phyloP scores from a whole-genome alignment of 768 basidiomycete genomes.

The Gelatoporia subvermispora region DNA sequence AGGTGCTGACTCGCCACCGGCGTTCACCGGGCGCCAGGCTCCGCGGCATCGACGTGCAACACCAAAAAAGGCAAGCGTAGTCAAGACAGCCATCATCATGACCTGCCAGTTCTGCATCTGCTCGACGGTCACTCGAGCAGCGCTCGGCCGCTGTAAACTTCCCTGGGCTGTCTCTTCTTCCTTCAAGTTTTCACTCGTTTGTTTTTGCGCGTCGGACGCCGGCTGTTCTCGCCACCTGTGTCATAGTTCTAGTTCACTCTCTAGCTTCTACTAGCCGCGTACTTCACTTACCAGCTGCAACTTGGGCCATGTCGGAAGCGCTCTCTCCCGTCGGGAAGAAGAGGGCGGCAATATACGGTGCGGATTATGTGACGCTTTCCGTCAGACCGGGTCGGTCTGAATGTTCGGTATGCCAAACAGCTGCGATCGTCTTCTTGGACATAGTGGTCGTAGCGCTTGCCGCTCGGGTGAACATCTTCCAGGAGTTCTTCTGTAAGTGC shows the following conservation, averaged over 20 bases:
- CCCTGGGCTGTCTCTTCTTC: background rate
- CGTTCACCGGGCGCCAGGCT: too few species aligned
- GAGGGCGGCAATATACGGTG: conserved; percentile 27
- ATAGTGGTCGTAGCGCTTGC: conserved; percentile 49
- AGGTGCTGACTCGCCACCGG: too few species aligned
- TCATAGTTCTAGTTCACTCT: background rate
- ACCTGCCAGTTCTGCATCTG: too few species aligned
- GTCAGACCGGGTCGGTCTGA: background rate
- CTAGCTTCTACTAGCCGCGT: background rate
- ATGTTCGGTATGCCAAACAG: conserved; percentile 22
- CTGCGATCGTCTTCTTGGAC: conserved; percentile 40
- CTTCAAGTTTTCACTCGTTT: conserved; percentile 11
- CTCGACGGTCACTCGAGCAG: too few species aligned
- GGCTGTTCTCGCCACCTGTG: conserved; percentile 3
- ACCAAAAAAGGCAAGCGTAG: too few species aligned
- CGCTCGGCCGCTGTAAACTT: too few species aligned
- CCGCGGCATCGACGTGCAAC: too few species aligned
- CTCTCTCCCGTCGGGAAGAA: conserved; percentile 22
- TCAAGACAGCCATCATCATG: too few species aligned
- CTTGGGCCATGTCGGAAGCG: conserved; percentile 2
- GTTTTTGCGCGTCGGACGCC: background rate
- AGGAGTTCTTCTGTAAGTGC: conserved; percentile 55
- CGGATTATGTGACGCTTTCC: background rate
- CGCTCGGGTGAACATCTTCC: conserved; percentile 49
- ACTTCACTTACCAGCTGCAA: conserved; percentile 1